Evolutionary conservation across 139 green algal genomes (phyloP).

Genomic region (Eudorina sp.): DNA sequence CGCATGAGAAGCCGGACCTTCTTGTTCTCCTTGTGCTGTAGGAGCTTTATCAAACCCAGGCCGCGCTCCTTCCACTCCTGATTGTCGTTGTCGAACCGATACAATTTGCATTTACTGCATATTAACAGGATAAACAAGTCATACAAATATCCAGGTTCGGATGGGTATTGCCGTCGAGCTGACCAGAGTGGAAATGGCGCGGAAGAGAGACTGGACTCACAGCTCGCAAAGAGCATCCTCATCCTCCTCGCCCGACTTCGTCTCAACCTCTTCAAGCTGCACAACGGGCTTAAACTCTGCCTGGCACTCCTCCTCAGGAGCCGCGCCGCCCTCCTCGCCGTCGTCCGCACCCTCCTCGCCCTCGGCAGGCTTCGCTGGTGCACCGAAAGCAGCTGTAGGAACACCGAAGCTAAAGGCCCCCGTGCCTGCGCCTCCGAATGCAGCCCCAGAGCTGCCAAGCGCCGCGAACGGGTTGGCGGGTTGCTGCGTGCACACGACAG

Average conservation of each 20-base stretch:
- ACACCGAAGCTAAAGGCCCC: conserved; percentile 80
- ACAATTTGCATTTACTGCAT: conserved; percentile 98
- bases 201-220: conserved; percentile 70
- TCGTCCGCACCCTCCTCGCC: conserved; percentile 64
- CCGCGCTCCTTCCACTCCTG: conserved; percentile 99
- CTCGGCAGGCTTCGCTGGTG: conserved; percentile 49
- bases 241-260: conserved; percentile 94
- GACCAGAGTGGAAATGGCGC: background rate
- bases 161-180: no score
- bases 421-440: conserved; percentile 42
- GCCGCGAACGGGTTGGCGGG: conserved; percentile 67
- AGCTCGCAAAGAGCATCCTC: conserved; percentile 91
- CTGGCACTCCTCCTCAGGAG: conserved; percentile 90
- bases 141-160: background rate
- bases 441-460: conserved; percentile 62
- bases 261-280: conserved; percentile 96
- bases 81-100: conserved; percentile 92
- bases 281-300: conserved; percentile 96
- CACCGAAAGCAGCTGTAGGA: conserved; percentile 69
- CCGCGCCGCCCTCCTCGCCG: conserved; percentile 71
- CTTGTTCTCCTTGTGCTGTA: conserved; percentile 95
- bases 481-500: conserved; percentile 1
- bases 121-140: background rate
- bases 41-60: conserved; percentile 88
- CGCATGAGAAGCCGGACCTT: conserved; percentile 96